These are phyloP conservation scores for Globisporangium okanoganense DNA, from an alignment of 352 stramenopile genomes.

Conservation along the genomic window DNA sequence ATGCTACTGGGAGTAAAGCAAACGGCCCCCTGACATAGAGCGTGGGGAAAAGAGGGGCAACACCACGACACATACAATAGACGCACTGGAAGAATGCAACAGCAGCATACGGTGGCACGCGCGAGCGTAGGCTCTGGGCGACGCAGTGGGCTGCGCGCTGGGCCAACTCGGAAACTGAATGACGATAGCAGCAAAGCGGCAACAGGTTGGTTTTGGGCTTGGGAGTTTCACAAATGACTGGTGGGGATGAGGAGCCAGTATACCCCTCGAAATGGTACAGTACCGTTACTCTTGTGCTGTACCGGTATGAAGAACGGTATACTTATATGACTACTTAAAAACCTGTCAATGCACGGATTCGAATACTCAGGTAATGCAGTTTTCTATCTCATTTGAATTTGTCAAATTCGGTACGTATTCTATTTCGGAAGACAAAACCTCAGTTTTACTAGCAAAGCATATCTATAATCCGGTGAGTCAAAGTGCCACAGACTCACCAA, in stretches of 20 bases:
- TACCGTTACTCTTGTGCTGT: too few relatives aligned
- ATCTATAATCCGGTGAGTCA: too few relatives aligned
- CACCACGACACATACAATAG: constrained; percentile 12
- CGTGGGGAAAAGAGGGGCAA: constrained; percentile 28
- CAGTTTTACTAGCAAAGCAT: too few relatives aligned
- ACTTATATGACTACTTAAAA: background rate
- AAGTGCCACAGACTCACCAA: too few relatives aligned
- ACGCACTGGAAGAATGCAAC: constrained; percentile 1
- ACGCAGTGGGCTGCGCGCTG: background rate
- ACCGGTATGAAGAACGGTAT: background rate
- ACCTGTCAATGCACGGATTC: too few relatives aligned
- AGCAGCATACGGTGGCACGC: background rate
- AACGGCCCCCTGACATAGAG: constrained; percentile 81
- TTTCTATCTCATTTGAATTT: too few relatives aligned
- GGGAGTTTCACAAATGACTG: constrained; percentile 5
- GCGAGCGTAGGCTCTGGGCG: too few relatives aligned
- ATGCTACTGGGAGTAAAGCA: constrained; percentile 58
- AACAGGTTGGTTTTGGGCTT: background rate
- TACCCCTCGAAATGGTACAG: background rate
- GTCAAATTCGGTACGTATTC: too few relatives aligned
- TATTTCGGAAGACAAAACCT: too few relatives aligned
- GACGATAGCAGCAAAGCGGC: background rate
- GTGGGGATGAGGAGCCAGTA: background rate
- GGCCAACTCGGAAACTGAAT: constrained; percentile 2
- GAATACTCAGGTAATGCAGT: too few relatives aligned